A percentile compares a stretch with the other conserved stretches of the same genome.
These are phyloP conservation scores for Hypoxylon trugodes DNA, from an alignment of 495 filamentous ascomycete species.

Conservation along the genomic window DNA sequence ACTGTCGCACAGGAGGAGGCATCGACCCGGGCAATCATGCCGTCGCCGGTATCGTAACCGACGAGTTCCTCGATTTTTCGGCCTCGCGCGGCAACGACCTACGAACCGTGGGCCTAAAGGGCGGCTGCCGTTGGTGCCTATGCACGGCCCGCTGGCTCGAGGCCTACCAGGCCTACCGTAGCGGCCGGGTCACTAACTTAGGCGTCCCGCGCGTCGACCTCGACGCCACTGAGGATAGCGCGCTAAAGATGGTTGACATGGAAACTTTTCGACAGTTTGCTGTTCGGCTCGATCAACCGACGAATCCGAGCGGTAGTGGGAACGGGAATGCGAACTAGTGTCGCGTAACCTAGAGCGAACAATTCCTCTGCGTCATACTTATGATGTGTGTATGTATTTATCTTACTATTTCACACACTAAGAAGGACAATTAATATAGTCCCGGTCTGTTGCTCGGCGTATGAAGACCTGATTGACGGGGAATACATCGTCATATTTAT, in stretches of 20 bases:
- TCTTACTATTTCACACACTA: neutral
- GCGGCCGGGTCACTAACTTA: constrained; percentile 38
- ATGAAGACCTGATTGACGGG: no score
- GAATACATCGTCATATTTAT: no score
- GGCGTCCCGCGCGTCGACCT: constrained; percentile 53
- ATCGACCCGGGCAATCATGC: constrained; percentile 59
- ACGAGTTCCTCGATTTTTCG: constrained; percentile 67
- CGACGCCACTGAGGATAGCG: constrained; percentile 59
- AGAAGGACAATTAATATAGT: no score
- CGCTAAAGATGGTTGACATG: constrained; percentile 53
- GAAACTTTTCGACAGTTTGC: constrained; percentile 58
- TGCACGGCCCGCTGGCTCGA: constrained; percentile 63
- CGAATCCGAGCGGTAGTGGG: constrained; percentile 8
- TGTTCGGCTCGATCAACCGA: constrained; percentile 43
- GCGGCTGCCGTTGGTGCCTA: constrained; percentile 68
- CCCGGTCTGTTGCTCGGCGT: no score
- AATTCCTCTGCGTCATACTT: neutral
- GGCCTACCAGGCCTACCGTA: constrained; percentile 53
- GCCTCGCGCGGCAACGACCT: constrained; percentile 67
- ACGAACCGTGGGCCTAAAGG: constrained; percentile 58
- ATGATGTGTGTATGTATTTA: neutral
- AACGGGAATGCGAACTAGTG: neutral
- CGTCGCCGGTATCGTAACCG: constrained; percentile 62
- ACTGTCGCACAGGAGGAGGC: constrained; percentile 60
- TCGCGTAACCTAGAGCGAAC: neutral